Evolutionary conservation across 805 yeast species (phyloP).

Genomic region (Saturnispora silvae): DNA sequence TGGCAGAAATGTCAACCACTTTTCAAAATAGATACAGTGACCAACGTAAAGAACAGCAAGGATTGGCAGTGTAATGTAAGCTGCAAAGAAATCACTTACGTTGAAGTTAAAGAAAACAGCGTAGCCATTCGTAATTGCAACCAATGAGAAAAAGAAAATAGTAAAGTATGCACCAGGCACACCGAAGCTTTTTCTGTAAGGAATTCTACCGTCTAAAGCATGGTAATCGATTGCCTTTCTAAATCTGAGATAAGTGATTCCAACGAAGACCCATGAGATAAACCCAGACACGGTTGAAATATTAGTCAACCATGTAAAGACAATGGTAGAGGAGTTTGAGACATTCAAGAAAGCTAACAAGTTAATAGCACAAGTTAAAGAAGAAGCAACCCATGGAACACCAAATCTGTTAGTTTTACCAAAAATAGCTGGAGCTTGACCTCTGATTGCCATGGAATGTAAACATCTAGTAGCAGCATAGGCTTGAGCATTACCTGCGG

Average conservation of each 20-base stretch:
- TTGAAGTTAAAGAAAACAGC: constrained; percentile 51
- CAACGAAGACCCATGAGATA: constrained; percentile 48
- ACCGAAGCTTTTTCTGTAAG: constrained; percentile 46
- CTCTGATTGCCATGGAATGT: constrained; percentile 30
- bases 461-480: constrained; percentile 34
- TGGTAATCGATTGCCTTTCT: constrained; percentile 52
- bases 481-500: constrained; percentile 36
- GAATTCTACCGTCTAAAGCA: constrained; percentile 41
- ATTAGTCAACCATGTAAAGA: constrained; percentile 56
- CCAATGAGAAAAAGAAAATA: constrained; percentile 37
- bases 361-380: constrained; percentile 28
- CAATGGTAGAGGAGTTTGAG: constrained; percentile 40
- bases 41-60: constrained; percentile 44
- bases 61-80: constrained; percentile 57
- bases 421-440: constrained; percentile 31
- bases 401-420: constrained; percentile 35
- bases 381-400: constrained; percentile 46
- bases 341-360: constrained; percentile 45
- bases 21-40: constrained; percentile 40
- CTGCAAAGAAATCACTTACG: constrained; percentile 53
- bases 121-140: constrained; percentile 64
- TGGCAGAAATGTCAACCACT: constrained; percentile 38
- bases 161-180: constrained; percentile 46
- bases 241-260: constrained; percentile 48
- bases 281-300: constrained; percentile 59